Evolutionary conservation across 148 eudicot species (phyloP), one percentile per base, ranked within the genome.

Genomic region (Chenopodium quinoa): DNA sequence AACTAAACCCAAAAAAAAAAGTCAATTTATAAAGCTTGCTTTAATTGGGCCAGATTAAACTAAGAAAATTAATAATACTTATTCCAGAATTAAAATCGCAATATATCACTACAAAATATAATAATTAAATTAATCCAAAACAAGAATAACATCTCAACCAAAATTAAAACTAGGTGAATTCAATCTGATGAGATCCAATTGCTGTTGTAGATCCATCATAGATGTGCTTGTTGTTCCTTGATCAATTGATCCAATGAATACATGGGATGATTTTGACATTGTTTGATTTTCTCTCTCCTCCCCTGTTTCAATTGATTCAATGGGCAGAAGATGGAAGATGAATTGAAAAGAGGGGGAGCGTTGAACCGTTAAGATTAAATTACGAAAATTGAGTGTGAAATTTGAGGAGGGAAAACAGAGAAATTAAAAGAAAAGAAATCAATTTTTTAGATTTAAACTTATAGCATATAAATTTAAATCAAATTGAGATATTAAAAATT

Each of bases 201-300:
- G 92, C 34, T 11, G 68, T 75, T 4, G 93, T 91, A 4, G 79
- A 40, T 56, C 84, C 77, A 76, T 96, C 93, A 78, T 96, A 96
- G 81, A 96, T 92, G 97, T 92, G 76, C 99, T 96, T 13, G 97
- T 96, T 50, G 99, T 96, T 22, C 99, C 99, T 86, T 96, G 99
- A 90, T 96, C 99, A 27, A 96, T 87, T 20, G 99, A 91, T 19
- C 97, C 98, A 34, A 96, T 86, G 78, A 84, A 92, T 2, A 84
- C 86, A 5, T 83, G 85, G 31, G 60, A 0, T 65, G 83, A 80
- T 46, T 85, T 75, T 14, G 95, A 76, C 98, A 93, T 93, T 85
- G 66, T 86, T 20, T 22, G 6, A 0, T 1, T 19, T 23, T n/a
- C n/a, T 23, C 69, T 13, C 16, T 7, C 25, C 12, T 46, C 22